Percentiles rank a stretch among this genome's conserved stretches.
Evolutionary conservation across 371 early-diverging fungal genomes (phyloP).

Genomic region (Sporodiniella umbellata): DNA sequence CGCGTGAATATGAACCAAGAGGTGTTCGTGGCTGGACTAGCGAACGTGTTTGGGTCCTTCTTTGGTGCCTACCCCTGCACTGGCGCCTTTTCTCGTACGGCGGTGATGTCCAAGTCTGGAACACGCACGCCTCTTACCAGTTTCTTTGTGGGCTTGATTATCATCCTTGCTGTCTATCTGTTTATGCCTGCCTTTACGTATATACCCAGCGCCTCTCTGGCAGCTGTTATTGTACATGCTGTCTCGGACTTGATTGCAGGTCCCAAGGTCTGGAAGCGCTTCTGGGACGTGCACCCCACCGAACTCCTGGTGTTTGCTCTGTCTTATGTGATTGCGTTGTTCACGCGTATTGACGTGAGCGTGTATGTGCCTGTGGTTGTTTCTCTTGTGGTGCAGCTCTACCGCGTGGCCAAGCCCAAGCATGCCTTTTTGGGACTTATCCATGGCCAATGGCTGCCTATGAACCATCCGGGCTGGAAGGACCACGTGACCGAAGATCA

Average conservation of each 20-base stretch:
- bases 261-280: slow-evolving; percentile 42
- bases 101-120: slow-evolving; percentile 71
- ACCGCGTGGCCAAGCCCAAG: slow-evolving; percentile 65
- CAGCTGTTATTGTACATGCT: slow-evolving; percentile 75
- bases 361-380: slow-evolving; percentile 66
- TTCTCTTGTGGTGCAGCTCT: slow-evolving; percentile 61
- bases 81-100: slow-evolving; percentile 84
- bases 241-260: slow-evolving; percentile 61
- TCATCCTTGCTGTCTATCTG: slow-evolving; percentile 70
- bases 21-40: slow-evolving; percentile 72
- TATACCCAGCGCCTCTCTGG: slow-evolving; percentile 74
- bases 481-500: slow-evolving; percentile 34
- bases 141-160: slow-evolving; percentile 71
- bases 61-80: slow-evolving; percentile 81
- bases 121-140: slow-evolving; percentile 74
- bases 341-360: slow-evolving; percentile 62
- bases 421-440: slow-evolving; percentile 30
- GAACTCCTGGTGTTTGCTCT: slow-evolving; percentile 36
- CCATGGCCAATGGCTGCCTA: slow-evolving; percentile 12
- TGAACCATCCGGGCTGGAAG: slow-evolving; percentile 22
- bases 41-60: slow-evolving; percentile 78
- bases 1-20: slow-evolving; percentile 74
- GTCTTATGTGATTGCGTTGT: slow-evolving; percentile 53
- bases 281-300: slow-evolving; percentile 34
- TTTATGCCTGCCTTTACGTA: slow-evolving; percentile 82